Evolutionary conservation across 2,329 filamentous ascomycete genomes (phyloP).

Genomic region (Fusarium stilboides): DNA sequence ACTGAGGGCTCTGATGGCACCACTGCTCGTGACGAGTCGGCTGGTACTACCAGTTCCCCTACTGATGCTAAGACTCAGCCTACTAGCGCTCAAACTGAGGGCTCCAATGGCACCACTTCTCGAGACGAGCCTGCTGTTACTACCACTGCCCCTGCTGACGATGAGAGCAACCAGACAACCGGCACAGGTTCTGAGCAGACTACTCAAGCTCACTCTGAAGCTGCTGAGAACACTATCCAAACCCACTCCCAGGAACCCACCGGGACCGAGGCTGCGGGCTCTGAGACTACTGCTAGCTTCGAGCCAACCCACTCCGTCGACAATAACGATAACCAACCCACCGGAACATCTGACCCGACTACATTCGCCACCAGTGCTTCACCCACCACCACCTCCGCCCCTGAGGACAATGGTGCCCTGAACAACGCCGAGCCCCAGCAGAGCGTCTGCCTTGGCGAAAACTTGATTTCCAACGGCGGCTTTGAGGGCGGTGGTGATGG

Average conservation of each 20-base stretch:
- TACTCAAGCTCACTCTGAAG: neutral
- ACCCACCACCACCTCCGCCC: neutral
- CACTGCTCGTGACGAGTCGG: neutral
- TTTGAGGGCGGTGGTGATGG: neutral
- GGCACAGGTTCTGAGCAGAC: neutral
- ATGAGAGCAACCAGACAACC: neutral
- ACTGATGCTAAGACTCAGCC: neutral
- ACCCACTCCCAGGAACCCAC: neutral
- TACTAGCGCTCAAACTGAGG: neutral
- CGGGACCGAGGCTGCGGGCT: neutral
- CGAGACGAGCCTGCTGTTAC: neutral
- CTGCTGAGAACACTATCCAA: neutral
- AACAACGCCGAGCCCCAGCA: neutral
- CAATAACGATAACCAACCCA: neutral
- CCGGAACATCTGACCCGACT: neutral
- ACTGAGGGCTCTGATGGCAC: neutral
- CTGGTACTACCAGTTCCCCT: neutral
- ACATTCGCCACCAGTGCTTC: neutral
- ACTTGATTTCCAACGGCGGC: constrained; percentile 4
- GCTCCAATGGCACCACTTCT: neutral
- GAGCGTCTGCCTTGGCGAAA: neutral
- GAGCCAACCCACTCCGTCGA: neutral
- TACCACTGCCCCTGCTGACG: neutral
- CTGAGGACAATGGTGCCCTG: neutral
- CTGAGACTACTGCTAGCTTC: neutral